Evolutionary conservation across 345 rosid species (phyloP).

Genomic region (Lenwebbia sp.): DNA sequence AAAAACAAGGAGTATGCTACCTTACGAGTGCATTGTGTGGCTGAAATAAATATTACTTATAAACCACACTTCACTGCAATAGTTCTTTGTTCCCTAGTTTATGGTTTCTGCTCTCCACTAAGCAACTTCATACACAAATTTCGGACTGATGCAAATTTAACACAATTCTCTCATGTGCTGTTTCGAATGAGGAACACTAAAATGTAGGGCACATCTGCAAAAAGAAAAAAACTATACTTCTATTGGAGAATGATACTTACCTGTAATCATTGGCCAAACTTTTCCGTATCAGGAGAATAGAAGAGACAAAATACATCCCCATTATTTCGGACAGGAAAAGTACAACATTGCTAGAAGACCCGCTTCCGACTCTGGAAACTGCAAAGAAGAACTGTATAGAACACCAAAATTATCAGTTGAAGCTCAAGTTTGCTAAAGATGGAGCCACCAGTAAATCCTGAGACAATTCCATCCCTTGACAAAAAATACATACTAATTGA

Average conservation of each 20-base stretch:
- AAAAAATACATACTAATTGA: neutral
- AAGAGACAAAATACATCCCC: constrained; percentile 98
- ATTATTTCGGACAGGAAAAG: constrained; percentile 92
- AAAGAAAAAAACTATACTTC: neutral
- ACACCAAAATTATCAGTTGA: neutral
- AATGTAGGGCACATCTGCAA: neutral
- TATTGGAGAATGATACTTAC: constrained; percentile 16
- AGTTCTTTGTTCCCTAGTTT: neutral
- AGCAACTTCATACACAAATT: neutral
- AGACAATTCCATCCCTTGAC: neutral
- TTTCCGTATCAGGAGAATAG: constrained; percentile 92
- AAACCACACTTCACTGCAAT: neutral
- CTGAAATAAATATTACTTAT: neutral
- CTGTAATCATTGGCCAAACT: constrained; percentile 92
- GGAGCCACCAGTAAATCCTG: neutral
- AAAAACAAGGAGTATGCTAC: neutral
- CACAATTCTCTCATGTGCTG: neutral
- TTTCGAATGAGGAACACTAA: neutral
- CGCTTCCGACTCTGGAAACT: constrained; percentile 97
- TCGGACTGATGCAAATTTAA: neutral
- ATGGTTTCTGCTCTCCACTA: neutral
- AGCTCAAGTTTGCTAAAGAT: neutral
- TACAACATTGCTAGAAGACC: constrained; percentile 96
- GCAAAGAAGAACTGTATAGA: constrained; percentile 92
- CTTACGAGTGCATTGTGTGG: neutral